Percentiles rank a stretch among this genome's conserved stretches.
Conservation (phyloP, 805 yeast genomes). For the Naumovozyma castellii region DNA sequence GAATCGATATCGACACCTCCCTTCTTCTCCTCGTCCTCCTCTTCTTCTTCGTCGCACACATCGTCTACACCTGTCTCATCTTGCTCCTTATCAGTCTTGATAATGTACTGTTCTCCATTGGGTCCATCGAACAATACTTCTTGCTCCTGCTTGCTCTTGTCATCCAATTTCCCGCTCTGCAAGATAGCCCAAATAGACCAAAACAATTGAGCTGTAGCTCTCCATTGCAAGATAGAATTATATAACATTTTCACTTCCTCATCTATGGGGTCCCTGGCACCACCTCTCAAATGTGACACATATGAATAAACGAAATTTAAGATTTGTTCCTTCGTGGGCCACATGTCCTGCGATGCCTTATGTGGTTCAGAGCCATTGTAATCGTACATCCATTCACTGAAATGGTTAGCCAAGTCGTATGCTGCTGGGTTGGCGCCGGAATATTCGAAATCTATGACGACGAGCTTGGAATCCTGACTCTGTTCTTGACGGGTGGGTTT, state of each 20-base stretch:
- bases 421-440: slow-evolving; percentile 87
- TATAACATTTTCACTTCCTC: slow-evolving; percentile 42
- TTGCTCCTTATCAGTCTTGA: slow-evolving; percentile 22
- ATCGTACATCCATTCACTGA: slow-evolving; percentile 95
- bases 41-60: slow-evolving; percentile 19
- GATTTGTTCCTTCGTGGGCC: slow-evolving; percentile 62
- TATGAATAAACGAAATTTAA: slow-evolving; percentile 69
- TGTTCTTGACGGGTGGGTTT: slow-evolving; percentile 32
- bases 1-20: slow-evolving; percentile 43
- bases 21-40: slow-evolving; percentile 17
- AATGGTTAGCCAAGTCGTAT: slow-evolving; percentile 85
- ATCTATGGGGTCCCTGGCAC: slow-evolving; percentile 31
- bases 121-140: slow-evolving; percentile 41
- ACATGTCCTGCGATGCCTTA: slow-evolving; percentile 38
- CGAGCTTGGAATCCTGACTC: slow-evolving; percentile 60
- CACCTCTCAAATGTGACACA: slow-evolving; percentile 44
- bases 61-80: slow-evolving; percentile 17
- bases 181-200: slow-evolving; percentile 94
- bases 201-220: slow-evolving; percentile 64
- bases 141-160: slow-evolving; percentile 7
- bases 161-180: slow-evolving; percentile 45
- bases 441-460: slow-evolving; percentile 94
- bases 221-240: slow-evolving; percentile 66
- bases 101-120: slow-evolving; percentile 42
- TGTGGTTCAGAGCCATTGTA: slow-evolving; percentile 51